Conservation (phyloP, 2,329 filamentous ascomycete species). For the Fusarium staphyleae region DNA sequence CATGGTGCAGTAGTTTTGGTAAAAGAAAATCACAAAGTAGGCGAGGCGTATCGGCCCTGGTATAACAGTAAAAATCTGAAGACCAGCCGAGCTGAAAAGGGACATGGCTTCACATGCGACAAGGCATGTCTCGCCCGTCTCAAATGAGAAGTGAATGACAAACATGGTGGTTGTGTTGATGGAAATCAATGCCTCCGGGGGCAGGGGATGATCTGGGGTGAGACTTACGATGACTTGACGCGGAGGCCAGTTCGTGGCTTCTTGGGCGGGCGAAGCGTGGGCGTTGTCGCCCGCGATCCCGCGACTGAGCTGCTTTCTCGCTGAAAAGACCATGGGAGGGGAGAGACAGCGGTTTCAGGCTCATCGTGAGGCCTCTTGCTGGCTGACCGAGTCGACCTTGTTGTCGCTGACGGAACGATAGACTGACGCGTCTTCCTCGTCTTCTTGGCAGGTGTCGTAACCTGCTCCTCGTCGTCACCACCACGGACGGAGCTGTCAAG, state of each 20-base stretch:
- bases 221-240: conserved; percentile 73
- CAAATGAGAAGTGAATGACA: conserved; percentile 1
- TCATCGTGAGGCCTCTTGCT: conserved; percentile 64
- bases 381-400: conserved; percentile 57
- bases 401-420: conserved; percentile 45
- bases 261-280: conserved; percentile 63
- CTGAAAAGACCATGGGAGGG: conserved; percentile 58
- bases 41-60: not conserved
- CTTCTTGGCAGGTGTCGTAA: conserved; percentile 44
- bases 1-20: not conserved
- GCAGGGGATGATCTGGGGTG: conserved; percentile 11
- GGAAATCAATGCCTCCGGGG: not conserved
- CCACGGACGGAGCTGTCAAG: conserved; percentile 51
- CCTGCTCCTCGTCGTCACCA: conserved; percentile 38
- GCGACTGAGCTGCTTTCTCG: conserved; percentile 56
- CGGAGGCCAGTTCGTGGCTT: conserved; percentile 68
- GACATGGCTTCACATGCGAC: conserved; percentile 23
- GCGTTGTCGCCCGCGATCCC: conserved; percentile 67
- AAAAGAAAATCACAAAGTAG: not conserved
- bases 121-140: conserved; percentile 1
- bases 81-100: conserved; percentile 16
- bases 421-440: conserved; percentile 49
- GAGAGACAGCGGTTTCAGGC: conserved; percentile 60
- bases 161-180: conserved; percentile 1
- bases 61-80: not conserved